A percentile compares a stretch with the other conserved stretches of the same genome.
Evolutionary conservation across 2,329 filamentous ascomycete species (phyloP).

Genomic region (Magnaporthiopsis incrustans): DNA sequence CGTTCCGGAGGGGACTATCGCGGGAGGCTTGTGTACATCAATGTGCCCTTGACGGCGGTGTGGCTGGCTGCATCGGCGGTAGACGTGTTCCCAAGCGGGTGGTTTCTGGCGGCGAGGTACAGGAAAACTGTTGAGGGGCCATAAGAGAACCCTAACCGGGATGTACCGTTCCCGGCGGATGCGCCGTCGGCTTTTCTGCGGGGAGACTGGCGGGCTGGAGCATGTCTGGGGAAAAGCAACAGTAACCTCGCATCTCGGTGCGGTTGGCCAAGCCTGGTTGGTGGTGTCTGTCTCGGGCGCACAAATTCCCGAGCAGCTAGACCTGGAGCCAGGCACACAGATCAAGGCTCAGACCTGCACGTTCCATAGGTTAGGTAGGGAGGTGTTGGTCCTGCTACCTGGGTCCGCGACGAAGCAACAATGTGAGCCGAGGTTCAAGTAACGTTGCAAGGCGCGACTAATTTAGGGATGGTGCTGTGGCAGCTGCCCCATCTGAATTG

Average conservation of each 20-base stretch:
- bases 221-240: no score
- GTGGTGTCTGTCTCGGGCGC: neutral
- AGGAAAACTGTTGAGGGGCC: neutral
- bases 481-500: neutral
- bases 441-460: neutral
- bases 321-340: neutral
- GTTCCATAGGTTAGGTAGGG: neutral
- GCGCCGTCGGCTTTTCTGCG: no score
- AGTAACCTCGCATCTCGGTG: no score
- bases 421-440: neutral
- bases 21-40: neutral
- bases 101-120: neutral
- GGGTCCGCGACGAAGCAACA: neutral
- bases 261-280: neutral
- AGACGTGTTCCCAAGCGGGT: neutral
- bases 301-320: neutral
- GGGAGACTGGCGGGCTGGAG: no score
- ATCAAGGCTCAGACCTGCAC: neutral
- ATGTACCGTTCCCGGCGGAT: neutral
- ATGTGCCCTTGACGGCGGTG: neutral
- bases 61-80: neutral
- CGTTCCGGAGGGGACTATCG: neutral
- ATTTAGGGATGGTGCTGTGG: neutral
- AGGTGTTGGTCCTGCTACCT: neutral
- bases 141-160: neutral